Conservation (phyloP, 768 basidiomycete species). For the Boletus rufocinnamomeus region DNA sequence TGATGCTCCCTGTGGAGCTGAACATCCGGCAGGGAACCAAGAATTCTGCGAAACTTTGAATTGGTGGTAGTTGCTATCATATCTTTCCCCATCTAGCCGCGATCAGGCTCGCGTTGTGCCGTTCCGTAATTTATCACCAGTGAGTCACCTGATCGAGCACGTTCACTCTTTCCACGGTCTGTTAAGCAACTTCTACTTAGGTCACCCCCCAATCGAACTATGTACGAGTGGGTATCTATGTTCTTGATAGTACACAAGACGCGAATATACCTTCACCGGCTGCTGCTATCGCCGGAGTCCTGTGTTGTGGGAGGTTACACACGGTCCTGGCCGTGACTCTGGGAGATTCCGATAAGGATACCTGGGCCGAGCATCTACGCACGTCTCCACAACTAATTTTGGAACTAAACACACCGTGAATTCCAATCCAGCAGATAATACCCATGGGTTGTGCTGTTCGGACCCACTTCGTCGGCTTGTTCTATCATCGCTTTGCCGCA, state of each 20-base stretch:
- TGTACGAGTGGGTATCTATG: not conserved
- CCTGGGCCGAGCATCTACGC: not conserved
- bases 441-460: not conserved
- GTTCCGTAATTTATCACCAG: not conserved
- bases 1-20: slow-evolving; percentile 41
- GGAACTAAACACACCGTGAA: not conserved
- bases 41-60: slow-evolving; percentile 28
- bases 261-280: not conserved
- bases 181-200: not conserved
- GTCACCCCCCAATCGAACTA: not conserved
- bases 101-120: not conserved
- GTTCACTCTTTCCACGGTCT: not conserved
- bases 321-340: not conserved
- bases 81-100: not conserved
- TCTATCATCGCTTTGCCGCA: not conserved
- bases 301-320: slow-evolving; percentile 8
- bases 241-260: not conserved
- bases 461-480: not conserved
- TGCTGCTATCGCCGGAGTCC: not conserved
- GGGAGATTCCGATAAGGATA: not conserved
- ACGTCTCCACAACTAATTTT: not conserved
- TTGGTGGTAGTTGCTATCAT: not conserved
- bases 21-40: slow-evolving; percentile 26
- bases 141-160: not conserved
- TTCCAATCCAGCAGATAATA: slow-evolving; percentile 1